phyloP scores from a whole-genome alignment of 202 grass and related monocot species.

The Digitaria exilis region DNA sequence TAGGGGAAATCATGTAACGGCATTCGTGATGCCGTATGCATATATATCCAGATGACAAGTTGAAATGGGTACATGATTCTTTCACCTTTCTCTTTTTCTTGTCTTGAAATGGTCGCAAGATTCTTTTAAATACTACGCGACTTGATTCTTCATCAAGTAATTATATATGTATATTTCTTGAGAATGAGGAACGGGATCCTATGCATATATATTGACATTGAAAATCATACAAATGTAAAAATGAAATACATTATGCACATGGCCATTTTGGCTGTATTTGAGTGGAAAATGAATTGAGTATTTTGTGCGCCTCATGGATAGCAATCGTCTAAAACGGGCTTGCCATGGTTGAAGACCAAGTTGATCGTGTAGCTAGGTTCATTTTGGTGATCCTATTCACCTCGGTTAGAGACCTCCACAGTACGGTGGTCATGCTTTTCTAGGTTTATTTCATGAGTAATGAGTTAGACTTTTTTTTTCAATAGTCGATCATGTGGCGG shows the following conservation, averaged over 20 bases:
- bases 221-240: background rate
- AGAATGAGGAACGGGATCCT: background rate
- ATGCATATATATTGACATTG: background rate
- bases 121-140: background rate
- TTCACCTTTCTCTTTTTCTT: background rate
- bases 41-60: conserved; percentile 6
- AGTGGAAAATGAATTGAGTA: background rate
- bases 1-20: background rate
- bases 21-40: background rate
- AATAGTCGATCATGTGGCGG: no score
- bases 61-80: conserved; percentile 21
- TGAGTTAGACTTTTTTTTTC: no score
- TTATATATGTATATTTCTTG: background rate
- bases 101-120: background rate
- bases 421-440: no score
- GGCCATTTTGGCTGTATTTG: background rate
- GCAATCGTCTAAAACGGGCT: no score
- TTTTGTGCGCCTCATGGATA: background rate
- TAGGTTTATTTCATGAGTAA: no score
- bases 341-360: no score
- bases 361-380: no score
- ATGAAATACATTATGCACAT: background rate
- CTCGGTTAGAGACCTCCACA: no score
- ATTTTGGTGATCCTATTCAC: no score
- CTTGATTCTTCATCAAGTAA: background rate